Evolutionary conservation across 139 green algal genomes (phyloP), one percentile per base, ranked within the genome.

Genomic region (Pleodorina starrii): DNA sequence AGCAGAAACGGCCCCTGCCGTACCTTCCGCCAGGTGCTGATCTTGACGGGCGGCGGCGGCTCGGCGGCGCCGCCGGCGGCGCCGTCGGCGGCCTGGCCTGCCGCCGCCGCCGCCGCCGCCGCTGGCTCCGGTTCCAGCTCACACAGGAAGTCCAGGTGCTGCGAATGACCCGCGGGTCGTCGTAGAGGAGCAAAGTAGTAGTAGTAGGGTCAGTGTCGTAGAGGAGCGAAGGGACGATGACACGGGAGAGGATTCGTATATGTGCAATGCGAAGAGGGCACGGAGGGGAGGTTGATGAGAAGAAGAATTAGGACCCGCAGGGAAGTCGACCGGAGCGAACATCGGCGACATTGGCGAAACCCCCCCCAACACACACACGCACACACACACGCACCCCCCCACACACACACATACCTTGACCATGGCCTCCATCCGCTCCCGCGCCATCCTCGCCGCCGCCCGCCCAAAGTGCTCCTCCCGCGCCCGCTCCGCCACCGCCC

Each of bases 371-470:
- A 66, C 25, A 66, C 29, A 12, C 54, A 66, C 54, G 29, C 54
- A 66, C 54, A 66, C 9, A 66, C 54, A 66, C 54, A 66, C 50
- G 17, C 17, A 60, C 50, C 14, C 50, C 14, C 50, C 14, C 50
- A 66, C 9, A 12, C 54, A 66, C 54, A 66, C 5, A 36, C 79
- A 35, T 44, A 80, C 83, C 86, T 93, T 90, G 60, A 96, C 50
- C 91, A 96, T 90, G 19, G 71, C 75, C 35, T 93, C 85, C 79
- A 94, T 72, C 23, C 89, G 91, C 54, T 92, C 66, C 89, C 84
- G 57, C 25, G 90, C 92, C 57, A 91, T 29, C 54, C 82, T 57
- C 9, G 32, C 19, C 36, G 86, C 89, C 44, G 66, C 90, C 43
- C 74, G 21, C 2, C 82, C 91, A 81, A 96, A 94, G 75, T 86